These are phyloP conservation scores for Penicillium tannophilum DNA, from an alignment of 495 filamentous ascomycete species.

Conservation along the genomic window DNA sequence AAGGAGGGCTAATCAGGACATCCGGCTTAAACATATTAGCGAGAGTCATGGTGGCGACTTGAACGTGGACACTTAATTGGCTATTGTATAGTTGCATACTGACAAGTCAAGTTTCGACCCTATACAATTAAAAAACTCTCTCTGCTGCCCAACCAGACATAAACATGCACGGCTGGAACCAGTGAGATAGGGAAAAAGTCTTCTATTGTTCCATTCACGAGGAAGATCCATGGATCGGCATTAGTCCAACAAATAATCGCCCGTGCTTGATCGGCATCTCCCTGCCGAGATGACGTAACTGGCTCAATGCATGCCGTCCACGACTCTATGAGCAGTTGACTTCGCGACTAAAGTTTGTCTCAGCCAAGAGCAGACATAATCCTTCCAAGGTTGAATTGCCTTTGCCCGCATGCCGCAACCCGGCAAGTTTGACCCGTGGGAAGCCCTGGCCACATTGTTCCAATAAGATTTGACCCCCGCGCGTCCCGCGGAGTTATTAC, in stretches of 20 bases:
- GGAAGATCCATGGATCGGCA: not conserved
- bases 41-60: not conserved
- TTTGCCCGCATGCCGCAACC: not conserved
- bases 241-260: not conserved
- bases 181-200: not conserved
- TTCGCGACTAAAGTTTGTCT: not conserved
- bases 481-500: conserved; percentile 20
- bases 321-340: not conserved
- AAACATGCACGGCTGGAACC: too few species aligned
- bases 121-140: not conserved
- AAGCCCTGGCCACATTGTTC: not conserved
- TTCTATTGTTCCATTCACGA: not conserved
- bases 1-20: not conserved
- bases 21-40: not conserved
- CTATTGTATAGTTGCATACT: not conserved
- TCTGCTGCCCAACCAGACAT: not conserved
- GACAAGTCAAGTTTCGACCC: not conserved
- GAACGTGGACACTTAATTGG: not conserved
- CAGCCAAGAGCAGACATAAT: not conserved
- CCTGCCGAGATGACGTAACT: conserved; percentile 31
- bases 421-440: conserved; percentile 5
- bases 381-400: not conserved
- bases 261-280: conserved; percentile 21
- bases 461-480: conserved; percentile 3
- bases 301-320: not conserved